Evolutionary conservation across 75 land plant species (phyloP).

Genomic region (Sequoiadendron giganteum): DNA sequence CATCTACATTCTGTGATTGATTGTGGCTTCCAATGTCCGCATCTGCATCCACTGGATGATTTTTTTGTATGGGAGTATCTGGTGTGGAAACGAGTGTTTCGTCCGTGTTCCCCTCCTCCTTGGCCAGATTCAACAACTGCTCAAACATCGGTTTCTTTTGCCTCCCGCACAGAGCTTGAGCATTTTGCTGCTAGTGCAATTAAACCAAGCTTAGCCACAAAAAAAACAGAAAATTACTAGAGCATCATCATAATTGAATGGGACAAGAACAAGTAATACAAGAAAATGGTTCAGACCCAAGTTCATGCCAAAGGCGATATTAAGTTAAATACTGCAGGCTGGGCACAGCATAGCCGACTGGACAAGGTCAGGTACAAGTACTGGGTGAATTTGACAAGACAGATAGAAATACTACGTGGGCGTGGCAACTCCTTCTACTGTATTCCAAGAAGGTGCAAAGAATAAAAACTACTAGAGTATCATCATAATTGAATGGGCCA

Average conservation of each 20-base stretch:
- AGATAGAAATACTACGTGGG: no score
- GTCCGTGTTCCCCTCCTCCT: conserved; percentile 3
- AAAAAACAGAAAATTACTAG: neutral
- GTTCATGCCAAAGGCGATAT: no score
- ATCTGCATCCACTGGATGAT: neutral
- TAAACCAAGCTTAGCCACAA: neutral
- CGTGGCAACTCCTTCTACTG: no score
- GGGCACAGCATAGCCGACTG: no score
- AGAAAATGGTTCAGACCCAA: no score
- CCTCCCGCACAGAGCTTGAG: conserved; percentile 19
- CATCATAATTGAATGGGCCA: no score
- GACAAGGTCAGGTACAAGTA: no score
- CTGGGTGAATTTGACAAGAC: no score
- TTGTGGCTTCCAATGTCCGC: neutral
- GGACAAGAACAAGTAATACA: neutral
- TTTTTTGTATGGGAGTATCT: neutral
- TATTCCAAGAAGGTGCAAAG: no score
- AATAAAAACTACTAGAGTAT: no score
- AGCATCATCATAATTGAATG: neutral
- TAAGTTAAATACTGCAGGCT: no score
- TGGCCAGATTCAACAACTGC: conserved; percentile 49
- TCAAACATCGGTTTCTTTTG: conserved; percentile 22
- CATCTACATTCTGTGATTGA: neutral
- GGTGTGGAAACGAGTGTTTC: neutral
- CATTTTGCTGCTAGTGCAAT: neutral